A percentile compares a stretch with the other conserved stretches of the same genome.
These are phyloP conservation scores for Beauveria scarabaeidicola DNA, from an alignment of 2,329 filamentous ascomycete species.

Conservation along the genomic window DNA sequence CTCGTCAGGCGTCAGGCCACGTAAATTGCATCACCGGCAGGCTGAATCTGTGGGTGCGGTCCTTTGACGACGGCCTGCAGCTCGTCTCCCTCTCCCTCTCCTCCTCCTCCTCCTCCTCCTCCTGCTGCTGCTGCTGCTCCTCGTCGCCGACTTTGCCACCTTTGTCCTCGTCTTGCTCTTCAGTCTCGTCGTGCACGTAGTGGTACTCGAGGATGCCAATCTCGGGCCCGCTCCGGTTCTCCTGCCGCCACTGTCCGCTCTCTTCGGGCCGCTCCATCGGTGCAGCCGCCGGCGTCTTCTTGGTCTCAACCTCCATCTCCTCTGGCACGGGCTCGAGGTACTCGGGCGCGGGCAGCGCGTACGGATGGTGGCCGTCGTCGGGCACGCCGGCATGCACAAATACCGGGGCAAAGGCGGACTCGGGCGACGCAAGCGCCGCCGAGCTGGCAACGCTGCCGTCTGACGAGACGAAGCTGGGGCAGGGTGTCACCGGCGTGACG, in stretches of 20 bases:
- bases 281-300: not conserved
- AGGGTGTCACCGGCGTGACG: constrained; percentile 12
- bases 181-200: not conserved
- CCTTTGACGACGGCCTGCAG: not conserved
- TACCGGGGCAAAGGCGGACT: not conserved
- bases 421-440: not conserved
- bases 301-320: not conserved
- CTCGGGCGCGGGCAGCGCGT: not conserved
- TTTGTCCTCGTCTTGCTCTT: not conserved
- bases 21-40: constrained; percentile 21
- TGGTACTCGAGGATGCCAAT: not conserved
- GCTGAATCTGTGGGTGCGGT: constrained; percentile 12
- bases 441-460: constrained; percentile 6
- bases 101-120: not conserved
- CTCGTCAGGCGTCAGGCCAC: constrained; percentile 16
- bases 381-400: not conserved
- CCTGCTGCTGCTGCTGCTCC: not conserved
- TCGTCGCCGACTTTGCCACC: not conserved
- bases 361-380: not conserved
- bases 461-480: constrained; percentile 11
- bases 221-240: not conserved
- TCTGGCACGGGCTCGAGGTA: constrained; percentile 2
- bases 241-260: not conserved
- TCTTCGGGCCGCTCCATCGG: not conserved
- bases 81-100: not conserved